Evolutionary conservation across 1,284 basidiomycete species (phyloP), one percentile per base, ranked within the genome.

Genomic region (Filobasidium uniguttulatum): DNA sequence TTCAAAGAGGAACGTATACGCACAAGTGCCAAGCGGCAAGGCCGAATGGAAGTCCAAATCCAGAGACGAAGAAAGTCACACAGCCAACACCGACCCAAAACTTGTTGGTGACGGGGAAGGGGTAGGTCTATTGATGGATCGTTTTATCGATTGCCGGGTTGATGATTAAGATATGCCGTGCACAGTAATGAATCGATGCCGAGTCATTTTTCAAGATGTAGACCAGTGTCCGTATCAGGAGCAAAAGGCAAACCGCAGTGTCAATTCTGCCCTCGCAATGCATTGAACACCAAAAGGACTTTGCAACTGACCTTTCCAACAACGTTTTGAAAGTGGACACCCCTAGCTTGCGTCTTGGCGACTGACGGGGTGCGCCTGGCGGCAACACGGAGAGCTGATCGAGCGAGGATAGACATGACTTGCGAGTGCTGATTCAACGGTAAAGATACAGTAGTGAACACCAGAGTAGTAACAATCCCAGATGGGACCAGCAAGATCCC

Each of bases 261-360:
- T 26, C 22, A 29, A 5, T 17, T 35, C 31, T 17, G 23, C 10
- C 8, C 9, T 35, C 5, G n/a, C n/a, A 19, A 12, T 34, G 31
- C 31, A 9, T 33, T 9, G 31, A 33, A n/a, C 31, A 10, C n/a
- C 10, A 33, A 7, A n/a, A 14, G 23, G 2, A 5, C 10, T 23
- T 22, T 3, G 23, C 9, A 19, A 49, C 52, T 41, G n/a, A 54
- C 53, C 48, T 54, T 50, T 19, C 53, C 53, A n/a, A 54, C 53
- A 25, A 50, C 49, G 47, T 54, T 54, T 40, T 54, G 48, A 35
- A 54, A 54, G 34, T 54, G 53, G 26, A 54, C 49, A 14, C 44
- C 44, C 8, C 53, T 44, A 14, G 38, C 44, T 25, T 46, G 48
- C 10, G 45, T 43, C n/a, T 23, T 17, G 44, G 3, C 30, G 45